Base-by-base conservation (phyloP, 192 early-diverging fungal species). In the Umbelopsis vinacea region DNA sequence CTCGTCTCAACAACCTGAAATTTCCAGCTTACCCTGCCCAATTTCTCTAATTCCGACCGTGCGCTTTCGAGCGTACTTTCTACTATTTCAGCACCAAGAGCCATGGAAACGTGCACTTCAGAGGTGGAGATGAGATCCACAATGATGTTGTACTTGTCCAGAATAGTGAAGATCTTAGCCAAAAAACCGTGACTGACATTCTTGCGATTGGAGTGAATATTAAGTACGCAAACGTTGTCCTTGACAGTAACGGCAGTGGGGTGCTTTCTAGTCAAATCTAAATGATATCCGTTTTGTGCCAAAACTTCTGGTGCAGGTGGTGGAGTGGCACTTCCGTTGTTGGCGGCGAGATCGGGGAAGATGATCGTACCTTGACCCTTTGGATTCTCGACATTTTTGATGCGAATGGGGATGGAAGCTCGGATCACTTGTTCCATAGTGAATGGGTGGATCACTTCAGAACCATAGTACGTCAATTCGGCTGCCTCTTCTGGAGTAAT, bases 351-450 rank as follows among this genome's bases (percentile, higher is more conserved):
- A 60, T 94, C 91, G 10, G 95, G 94, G 66, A 92, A 85, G 75
- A 97, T 95, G 48, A 96, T 83, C 22, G 95, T 97, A 52, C 95
- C 95, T 24, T 81, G 75, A 47, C 94, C 94, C 21, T 81, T 86
- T 6, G 95, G 94, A 46, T 94, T 93, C 73, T 95, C 91, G 14
- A 94, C 93, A 76, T 97, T 97, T 71, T 96, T 97, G 78, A 97
- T 97, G 78, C 94, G 91, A 79, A 97, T 97, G 11, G 95, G 95
- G 69, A 97, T 94, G 46, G 83, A 75, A 19, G 94, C 94, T 52
- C 93, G 90, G 77, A 97, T 97, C 24, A 96, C 94, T 74, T 97
- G 95, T 73, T 97, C 95, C 95, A 97, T 97, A 26, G 95, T 97
- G 81, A 96, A 96, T 9, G 95, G 94, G 71, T 97, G 95, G 75